phyloP scores from a whole-genome alignment of 352 stramenopile genomes.

The Pythium scleroteichum region DNA sequence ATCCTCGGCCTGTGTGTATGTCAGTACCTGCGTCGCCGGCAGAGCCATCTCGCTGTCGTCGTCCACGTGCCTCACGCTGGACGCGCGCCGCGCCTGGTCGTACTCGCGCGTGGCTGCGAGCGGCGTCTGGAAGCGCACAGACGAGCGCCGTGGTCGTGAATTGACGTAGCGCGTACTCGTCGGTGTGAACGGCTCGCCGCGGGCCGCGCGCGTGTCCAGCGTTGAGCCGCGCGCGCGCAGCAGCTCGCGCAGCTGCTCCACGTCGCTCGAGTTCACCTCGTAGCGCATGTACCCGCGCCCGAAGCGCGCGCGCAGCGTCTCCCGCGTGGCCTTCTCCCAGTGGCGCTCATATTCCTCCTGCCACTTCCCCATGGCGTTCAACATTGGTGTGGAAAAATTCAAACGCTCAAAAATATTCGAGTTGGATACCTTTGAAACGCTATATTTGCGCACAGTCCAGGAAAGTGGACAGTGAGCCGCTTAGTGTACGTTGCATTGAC shows the following conservation, averaged over 20 bases:
- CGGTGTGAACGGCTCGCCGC: background rate
- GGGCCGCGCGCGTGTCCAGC: slow-evolving; percentile 19
- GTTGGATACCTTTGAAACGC: slow-evolving; percentile 2
- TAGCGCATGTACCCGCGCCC: slow-evolving; percentile 30
- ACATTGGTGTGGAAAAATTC: slow-evolving; percentile 17
- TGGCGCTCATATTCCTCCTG: slow-evolving; percentile 66
- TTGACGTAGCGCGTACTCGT: background rate
- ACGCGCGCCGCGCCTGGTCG: background rate
- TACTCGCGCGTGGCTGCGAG: background rate
- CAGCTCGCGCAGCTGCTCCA: slow-evolving; percentile 41
- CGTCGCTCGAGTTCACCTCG: slow-evolving; percentile 35
- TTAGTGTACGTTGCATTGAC: background rate
- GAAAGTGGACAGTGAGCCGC: background rate
- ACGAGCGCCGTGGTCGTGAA: slow-evolving; percentile 9
- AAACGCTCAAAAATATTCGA: slow-evolving; percentile 22
- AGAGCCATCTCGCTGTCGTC: slow-evolving; percentile 8
- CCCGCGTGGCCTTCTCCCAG: slow-evolving; percentile 47
- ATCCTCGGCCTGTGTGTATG: slow-evolving; percentile 10
- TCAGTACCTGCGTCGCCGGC: slow-evolving; percentile 24
- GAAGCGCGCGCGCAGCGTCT: slow-evolving; percentile 40
- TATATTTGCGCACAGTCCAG: background rate
- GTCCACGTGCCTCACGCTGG: background rate
- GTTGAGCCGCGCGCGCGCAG: slow-evolving; percentile 31
- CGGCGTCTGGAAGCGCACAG: slow-evolving; percentile 29
- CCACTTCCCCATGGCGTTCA: slow-evolving; percentile 38